A percentile compares a stretch with the other conserved stretches of the same genome.
Conservation (phyloP, 2,329 filamentous ascomycete genomes). For the Colletotrichum abscissum region DNA sequence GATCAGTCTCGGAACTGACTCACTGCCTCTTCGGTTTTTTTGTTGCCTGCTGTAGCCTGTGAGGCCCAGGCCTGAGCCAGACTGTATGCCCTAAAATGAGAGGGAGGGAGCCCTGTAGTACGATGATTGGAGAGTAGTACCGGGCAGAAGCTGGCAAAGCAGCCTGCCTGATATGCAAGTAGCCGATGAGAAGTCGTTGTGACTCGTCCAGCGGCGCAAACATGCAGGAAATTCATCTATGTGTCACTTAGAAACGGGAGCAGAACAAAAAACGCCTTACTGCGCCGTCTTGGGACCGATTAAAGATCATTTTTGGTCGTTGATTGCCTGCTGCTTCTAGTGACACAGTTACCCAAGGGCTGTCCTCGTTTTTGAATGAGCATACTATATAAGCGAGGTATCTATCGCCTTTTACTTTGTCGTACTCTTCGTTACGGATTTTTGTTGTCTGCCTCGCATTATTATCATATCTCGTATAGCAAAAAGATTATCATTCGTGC, state of each 20-base stretch:
- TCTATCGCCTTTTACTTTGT: neutral
- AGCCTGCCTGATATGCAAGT: neutral
- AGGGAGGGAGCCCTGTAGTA: neutral
- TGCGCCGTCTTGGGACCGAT: neutral
- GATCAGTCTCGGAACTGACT: neutral
- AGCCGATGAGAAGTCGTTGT: neutral
- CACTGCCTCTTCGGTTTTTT: neutral
- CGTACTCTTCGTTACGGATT: neutral
- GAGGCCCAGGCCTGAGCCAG: neutral
- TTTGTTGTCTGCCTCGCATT: neutral
- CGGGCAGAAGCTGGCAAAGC: neutral
- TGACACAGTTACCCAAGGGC: neutral
- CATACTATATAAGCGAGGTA: neutral
- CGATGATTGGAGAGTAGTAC: neutral
- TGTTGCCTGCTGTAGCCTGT: neutral
- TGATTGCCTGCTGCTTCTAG: neutral
- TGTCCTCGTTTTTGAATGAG: constrained; percentile 1
- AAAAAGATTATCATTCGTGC: neutral
- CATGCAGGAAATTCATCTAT: constrained; percentile 9
- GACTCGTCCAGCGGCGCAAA: constrained; percentile 11
- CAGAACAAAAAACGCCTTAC: neutral
- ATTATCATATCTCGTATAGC: neutral
- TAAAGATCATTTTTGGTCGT: neutral
- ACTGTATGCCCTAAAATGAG: neutral
- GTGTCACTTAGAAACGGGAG: neutral